Conservation (phyloP, 2,329 filamentous ascomycete genomes). For the Hymenoscyphus fraxineus region DNA sequence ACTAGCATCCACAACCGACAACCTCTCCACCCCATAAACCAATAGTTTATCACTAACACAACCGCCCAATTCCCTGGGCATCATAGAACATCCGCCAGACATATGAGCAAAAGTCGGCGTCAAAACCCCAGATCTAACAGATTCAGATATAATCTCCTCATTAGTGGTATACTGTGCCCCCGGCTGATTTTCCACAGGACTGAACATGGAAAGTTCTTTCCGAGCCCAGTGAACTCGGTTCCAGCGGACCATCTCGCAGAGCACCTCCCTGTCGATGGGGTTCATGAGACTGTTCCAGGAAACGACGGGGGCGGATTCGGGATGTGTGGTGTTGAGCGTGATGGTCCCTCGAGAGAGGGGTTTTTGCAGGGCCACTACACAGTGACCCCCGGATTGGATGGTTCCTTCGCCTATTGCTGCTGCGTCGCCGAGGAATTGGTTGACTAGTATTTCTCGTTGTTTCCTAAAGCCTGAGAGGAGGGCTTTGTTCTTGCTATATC, state of each 20-base stretch:
- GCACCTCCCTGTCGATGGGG: constrained; percentile 12
- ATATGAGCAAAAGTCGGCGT: constrained; percentile 9
- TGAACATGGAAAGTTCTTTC: constrained; percentile 5
- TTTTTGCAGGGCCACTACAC: constrained; percentile 1
- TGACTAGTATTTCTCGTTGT: constrained; percentile 9
- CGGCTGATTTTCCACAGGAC: constrained; percentile 1
- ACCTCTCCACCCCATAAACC: constrained; percentile 9
- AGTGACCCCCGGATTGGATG: constrained; percentile 6
- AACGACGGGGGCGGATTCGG: constrained; percentile 11
- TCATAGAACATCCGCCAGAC: constrained; percentile 7
- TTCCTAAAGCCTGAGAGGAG: constrained; percentile 10
- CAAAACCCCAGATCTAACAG: not conserved
- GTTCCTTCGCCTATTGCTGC: constrained; percentile 7
- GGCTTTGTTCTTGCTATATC: not conserved
- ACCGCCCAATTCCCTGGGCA: constrained; percentile 11
- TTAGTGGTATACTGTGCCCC: constrained; percentile 11
- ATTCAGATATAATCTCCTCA: constrained; percentile 7
- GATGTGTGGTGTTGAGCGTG: constrained; percentile 10
- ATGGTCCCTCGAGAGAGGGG: constrained; percentile 9
- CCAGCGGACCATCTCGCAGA: constrained; percentile 10
- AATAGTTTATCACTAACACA: constrained; percentile 6
- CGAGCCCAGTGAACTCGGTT: constrained; percentile 12
- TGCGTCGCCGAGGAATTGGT: constrained; percentile 5
- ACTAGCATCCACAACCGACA: constrained; percentile 13
- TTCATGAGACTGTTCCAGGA: constrained; percentile 10